phyloP scores from a whole-genome alignment of 768 basidiomycete genomes.

The Pleurotus tuber-regium region DNA sequence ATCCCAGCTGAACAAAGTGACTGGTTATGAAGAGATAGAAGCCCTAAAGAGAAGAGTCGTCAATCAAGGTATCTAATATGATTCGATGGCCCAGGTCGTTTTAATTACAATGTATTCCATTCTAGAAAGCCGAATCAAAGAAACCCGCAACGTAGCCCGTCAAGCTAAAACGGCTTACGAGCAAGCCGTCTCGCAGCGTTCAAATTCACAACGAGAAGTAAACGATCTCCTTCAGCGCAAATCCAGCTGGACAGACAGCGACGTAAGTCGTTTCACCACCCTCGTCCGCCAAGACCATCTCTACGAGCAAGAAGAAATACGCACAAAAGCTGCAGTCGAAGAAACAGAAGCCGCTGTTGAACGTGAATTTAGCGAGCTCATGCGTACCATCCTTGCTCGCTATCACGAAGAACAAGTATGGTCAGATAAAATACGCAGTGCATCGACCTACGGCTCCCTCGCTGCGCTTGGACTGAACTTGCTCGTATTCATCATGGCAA shows the following conservation, averaged over 20 bases:
- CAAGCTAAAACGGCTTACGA: slow-evolving; percentile 77
- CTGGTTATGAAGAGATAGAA: slow-evolving; percentile 92
- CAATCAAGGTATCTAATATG: slow-evolving; percentile 64
- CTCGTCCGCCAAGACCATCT: slow-evolving; percentile 90
- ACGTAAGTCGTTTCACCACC: slow-evolving; percentile 84
- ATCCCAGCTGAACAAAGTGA: slow-evolving; percentile 76
- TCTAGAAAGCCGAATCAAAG: slow-evolving; percentile 71
- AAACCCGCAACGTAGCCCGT: slow-evolving; percentile 63
- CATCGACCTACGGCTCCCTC: slow-evolving; percentile 90
- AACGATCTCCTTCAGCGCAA: slow-evolving; percentile 95
- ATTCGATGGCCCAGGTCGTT: background rate
- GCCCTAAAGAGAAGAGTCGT: slow-evolving; percentile 74
- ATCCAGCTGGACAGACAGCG: slow-evolving; percentile 85
- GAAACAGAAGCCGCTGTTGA: slow-evolving; percentile 81
- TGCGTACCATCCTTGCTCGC: slow-evolving; percentile 83
- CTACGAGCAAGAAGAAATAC: slow-evolving; percentile 75
- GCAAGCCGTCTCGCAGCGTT: slow-evolving; percentile 73
- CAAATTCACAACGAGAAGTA: slow-evolving; percentile 89
- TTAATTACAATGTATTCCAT: slow-evolving; percentile 11
- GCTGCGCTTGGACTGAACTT: slow-evolving; percentile 86
- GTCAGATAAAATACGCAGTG: slow-evolving; percentile 97
- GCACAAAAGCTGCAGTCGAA: slow-evolving; percentile 64
- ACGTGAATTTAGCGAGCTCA: slow-evolving; percentile 80
- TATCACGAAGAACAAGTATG: slow-evolving; percentile 99
- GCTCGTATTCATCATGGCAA: slow-evolving; percentile 86